These are phyloP conservation scores for Bipolaris oryzae DNA, from an alignment of 2,329 filamentous ascomycete species.

Conservation along the genomic window DNA sequence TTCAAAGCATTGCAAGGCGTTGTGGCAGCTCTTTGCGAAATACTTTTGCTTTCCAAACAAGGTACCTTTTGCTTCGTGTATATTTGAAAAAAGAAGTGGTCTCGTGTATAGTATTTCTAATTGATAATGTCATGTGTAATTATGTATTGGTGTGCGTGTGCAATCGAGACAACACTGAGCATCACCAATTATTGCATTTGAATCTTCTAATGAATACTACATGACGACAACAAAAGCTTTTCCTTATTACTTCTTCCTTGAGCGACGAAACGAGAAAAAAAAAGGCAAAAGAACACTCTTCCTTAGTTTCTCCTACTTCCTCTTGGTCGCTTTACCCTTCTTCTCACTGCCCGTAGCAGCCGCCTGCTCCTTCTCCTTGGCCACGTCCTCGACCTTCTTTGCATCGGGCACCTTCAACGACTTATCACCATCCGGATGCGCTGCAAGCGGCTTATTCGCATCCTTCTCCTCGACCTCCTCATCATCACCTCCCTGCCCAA, in stretches of 20 bases:
- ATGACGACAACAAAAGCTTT: no score
- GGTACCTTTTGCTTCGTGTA: no score
- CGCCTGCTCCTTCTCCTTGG: slow-evolving; percentile 24
- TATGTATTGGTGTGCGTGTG: no score
- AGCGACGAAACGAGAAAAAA: neutral
- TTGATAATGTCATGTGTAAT: no score
- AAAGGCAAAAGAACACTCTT: neutral
- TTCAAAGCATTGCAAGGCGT: slow-evolving; percentile 32
- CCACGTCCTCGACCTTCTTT: slow-evolving; percentile 22
- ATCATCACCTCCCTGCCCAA: slow-evolving; percentile 97
- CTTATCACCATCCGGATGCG: slow-evolving; percentile 41
- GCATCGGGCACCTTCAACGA: slow-evolving; percentile 31
- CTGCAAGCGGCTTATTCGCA: slow-evolving; percentile 49
- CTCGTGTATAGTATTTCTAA: no score
- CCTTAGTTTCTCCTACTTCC: slow-evolving; percentile 26
- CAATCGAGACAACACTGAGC: no score
- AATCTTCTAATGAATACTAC: no score
- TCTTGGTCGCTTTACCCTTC: slow-evolving; percentile 38
- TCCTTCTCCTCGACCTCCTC: slow-evolving; percentile 62
- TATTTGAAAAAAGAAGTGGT: no score
- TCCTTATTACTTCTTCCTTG: no score
- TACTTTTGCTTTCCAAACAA: no score
- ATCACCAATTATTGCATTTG: no score
- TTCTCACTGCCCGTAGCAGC: slow-evolving; percentile 33
- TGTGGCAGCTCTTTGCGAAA: slow-evolving; percentile 12